Conservation (phyloP, 176 grass and related monocot species). For the Neostapfia colusana region DNA sequence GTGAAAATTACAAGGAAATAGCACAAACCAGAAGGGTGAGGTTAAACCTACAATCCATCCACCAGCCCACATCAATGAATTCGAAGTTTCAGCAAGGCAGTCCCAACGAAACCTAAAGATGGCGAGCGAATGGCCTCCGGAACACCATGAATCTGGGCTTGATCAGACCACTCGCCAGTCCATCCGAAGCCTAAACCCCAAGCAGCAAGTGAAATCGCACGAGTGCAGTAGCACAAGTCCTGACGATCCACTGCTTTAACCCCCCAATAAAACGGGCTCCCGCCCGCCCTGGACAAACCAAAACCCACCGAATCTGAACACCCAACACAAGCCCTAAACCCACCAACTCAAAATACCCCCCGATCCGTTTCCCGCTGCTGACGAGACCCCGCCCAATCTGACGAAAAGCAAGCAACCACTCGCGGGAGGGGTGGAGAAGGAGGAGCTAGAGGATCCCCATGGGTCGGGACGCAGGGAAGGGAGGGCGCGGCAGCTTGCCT, state of each 20-base stretch:
- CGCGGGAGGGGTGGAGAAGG: neutral
- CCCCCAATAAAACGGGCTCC: neutral
- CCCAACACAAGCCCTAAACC: slow-evolving; percentile 28
- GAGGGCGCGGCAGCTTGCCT: slow-evolving; percentile 38
- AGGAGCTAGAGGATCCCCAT: neutral
- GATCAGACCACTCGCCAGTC: neutral
- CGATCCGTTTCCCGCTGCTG: slow-evolving; percentile 41
- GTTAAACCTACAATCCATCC: slow-evolving; percentile 16
- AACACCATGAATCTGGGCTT: slow-evolving; percentile 18
- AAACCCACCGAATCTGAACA: slow-evolving; percentile 35
- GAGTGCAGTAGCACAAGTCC: slow-evolving; percentile 17
- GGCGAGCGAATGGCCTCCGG: neutral
- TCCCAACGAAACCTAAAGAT: neutral
- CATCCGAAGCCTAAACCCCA: slow-evolving; percentile 17
- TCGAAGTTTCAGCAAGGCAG: slow-evolving; percentile 7
- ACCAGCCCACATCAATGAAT: slow-evolving; percentile 9
- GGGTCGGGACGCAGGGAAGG: neutral
- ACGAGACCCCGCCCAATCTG: slow-evolving; percentile 35
- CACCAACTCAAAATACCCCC: neutral
- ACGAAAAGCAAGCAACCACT: slow-evolving; percentile 24
- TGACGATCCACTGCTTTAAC: neutral
- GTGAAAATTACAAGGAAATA: neutral
- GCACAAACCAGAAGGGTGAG: neutral
- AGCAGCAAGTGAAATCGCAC: slow-evolving; percentile 6
- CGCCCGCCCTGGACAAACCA: neutral